Evolutionary conservation across 371 early-diverging fungal genomes (phyloP), one percentile per base, ranked within the genome.

Genomic region (Mortierella sp.): DNA sequence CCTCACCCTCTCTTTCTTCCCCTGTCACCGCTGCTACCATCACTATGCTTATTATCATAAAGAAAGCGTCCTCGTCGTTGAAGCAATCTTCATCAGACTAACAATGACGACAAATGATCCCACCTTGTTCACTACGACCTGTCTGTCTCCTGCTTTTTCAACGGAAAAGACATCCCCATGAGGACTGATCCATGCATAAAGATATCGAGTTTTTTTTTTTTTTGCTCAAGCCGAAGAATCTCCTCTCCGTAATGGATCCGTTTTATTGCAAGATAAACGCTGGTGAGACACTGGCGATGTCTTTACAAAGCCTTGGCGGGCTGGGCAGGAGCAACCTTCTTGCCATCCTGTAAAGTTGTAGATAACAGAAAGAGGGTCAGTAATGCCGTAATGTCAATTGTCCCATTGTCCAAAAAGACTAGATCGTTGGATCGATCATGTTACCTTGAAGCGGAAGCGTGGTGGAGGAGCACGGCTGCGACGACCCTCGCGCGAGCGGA

Each of bases 401-500:
- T 9, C 13, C 4, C 8, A n/a, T 10, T 6, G 51, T 19, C 21
- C 13, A 41, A 39, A 4, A 50, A 24, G 7, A 8, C 16, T 30
- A 3, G 10, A 38, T 19, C 41, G n/a, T 16, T 24, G 6, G 13
- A 18, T 34, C 26, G 39, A 23, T 41, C 21, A n/a, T 6, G 42
- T 30, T 83, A 83, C 84, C 84, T 90, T 89, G 90, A 92, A 93
- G 76, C 90, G 85, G 89, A 93, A 90, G 80, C 95, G 90, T 71
- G 86, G 91, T 72, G 98, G 98, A 72, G 96, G 96, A 80, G 90
- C 87, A 83, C 99, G 93, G 89, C 90, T 93, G 80, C 96, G 93
- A 82, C 99, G 94, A 80, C 89, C 94, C 43, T 81, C 88, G 69
- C 86, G 84, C 74, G 96, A 95, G 82, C 99, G 94, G 53, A 97